Evolutionary conservation across 2,329 filamentous ascomycete genomes (phyloP), one percentile per base, ranked within the genome.

Genomic region (Ascochyta lentis): DNA sequence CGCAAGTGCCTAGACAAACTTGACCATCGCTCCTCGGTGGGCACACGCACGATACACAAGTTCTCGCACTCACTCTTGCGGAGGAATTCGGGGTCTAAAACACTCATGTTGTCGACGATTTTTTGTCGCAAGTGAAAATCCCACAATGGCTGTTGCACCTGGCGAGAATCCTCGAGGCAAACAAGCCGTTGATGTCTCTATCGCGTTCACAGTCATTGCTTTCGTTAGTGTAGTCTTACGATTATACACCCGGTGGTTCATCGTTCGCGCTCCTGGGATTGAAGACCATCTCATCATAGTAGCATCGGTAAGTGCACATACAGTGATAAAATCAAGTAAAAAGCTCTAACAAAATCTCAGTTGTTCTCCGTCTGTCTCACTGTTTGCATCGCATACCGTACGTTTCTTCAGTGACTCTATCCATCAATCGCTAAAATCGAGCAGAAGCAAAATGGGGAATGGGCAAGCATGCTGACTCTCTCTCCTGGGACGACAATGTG

Each of bases 391-490:
- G 69, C 54, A 10, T 63, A 67, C 33, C 70, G 70, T 73, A 56
- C 22, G 69, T 65, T 27, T 39, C 16, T n/a, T 12, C 5, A 2
- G 8, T 22, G 16, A 15, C 10, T 40, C 22, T 9, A 19, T 2
- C 9, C 13, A 13, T n/a, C 10, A 24, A 15, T 27, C 6, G 9
- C 65, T 68, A 27, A 72, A 49, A 6, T 8, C 1, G 15, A 44
- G 1, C 16, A 73, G 70, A 74, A 39, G 67, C 66, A n/a, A 43
- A 63, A 45, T 65, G 61, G 58, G 71, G 71, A 29, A 70, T 74
- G 69, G 71, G 71, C 9, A 54, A 55, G 16, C 70, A 71, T 45
- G 48, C 64, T 5, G 10, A 43, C 6, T 57, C 61, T 6, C 48
- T 73, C 2, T 15, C 55, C 12, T 40, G 26, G 15, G 42, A 52